phyloP scores from a whole-genome alignment of 202 grass and related monocot species.

The Schoenoplectus triqueter region DNA sequence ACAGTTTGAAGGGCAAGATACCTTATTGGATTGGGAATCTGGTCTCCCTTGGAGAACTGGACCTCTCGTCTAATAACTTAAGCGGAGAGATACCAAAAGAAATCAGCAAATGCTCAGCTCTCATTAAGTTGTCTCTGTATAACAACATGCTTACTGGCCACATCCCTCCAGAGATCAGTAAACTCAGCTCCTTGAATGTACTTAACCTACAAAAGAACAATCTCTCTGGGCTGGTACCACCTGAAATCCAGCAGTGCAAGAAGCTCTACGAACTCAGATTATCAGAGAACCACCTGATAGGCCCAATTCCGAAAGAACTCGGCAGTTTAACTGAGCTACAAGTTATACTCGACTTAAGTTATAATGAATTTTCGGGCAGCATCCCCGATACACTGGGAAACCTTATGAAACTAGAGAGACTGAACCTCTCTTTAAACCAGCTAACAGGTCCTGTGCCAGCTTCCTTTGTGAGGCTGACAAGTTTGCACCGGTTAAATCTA shows the following conservation, averaged over 20 bases:
- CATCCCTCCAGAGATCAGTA: slow-evolving; percentile 77
- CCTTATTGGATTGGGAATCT: slow-evolving; percentile 70
- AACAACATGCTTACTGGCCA: slow-evolving; percentile 67
- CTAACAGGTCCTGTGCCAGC: slow-evolving; percentile 61
- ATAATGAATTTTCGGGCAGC: slow-evolving; percentile 61
- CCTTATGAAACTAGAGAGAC: slow-evolving; percentile 85
- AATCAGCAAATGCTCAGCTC: slow-evolving; percentile 60
- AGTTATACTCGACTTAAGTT: slow-evolving; percentile 81
- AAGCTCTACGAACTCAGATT: slow-evolving; percentile 89
- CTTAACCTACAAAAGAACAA: slow-evolving; percentile 80
- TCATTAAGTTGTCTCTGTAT: slow-evolving; percentile 78
- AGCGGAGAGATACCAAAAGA: slow-evolving; percentile 58
- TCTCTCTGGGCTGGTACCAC: slow-evolving; percentile 65
- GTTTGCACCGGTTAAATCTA: slow-evolving; percentile 69
- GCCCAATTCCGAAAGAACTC: slow-evolving; percentile 65
- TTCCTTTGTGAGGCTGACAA: slow-evolving; percentile 71
- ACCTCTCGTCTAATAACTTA: slow-evolving; percentile 72
- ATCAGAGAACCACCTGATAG: slow-evolving; percentile 74
- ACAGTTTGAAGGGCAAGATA: slow-evolving; percentile 56
- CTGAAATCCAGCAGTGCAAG: slow-evolving; percentile 60
- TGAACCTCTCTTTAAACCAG: slow-evolving; percentile 81
- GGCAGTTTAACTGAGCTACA: slow-evolving; percentile 81
- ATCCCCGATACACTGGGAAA: slow-evolving; percentile 66
- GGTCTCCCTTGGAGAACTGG: slow-evolving; percentile 72
- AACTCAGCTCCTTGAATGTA: slow-evolving; percentile 76